Conservation (phyloP, 2,329 filamentous ascomycete species). For the Lecanicillium sp. region DNA sequence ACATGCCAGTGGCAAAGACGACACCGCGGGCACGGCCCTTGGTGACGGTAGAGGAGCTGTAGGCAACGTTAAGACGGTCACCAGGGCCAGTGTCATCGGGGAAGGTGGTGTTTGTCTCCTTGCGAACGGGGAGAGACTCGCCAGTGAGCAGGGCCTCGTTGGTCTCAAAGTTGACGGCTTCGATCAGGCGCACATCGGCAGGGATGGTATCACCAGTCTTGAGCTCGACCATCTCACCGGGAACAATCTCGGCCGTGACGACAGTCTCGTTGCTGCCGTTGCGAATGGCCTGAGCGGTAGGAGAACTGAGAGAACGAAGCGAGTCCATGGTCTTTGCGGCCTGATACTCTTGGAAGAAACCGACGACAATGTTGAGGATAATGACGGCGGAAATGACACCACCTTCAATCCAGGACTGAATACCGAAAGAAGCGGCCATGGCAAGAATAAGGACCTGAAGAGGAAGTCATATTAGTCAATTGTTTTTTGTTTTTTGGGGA, state of each 20-base stretch:
- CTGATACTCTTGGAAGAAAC: conserved; percentile 35
- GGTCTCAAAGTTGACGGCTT: conserved; percentile 58
- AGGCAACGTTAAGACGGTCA: conserved; percentile 54
- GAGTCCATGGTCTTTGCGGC: conserved; percentile 43
- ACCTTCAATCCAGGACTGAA: conserved; percentile 51
- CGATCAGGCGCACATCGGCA: conserved; percentile 47
- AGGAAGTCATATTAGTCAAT: background rate
- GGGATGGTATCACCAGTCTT: conserved; percentile 53
- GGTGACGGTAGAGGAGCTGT: conserved; percentile 54
- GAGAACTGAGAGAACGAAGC: conserved; percentile 32
- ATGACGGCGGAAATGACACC: conserved; percentile 51
- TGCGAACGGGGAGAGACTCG: conserved; percentile 52
- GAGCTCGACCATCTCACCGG: conserved; percentile 47
- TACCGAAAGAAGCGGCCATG: conserved; percentile 50
- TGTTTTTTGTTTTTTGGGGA: too few species aligned
- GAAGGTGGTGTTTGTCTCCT: conserved; percentile 38
- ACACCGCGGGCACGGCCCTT: conserved; percentile 52
- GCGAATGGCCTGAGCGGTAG: conserved; percentile 34
- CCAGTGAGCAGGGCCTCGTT: conserved; percentile 59
- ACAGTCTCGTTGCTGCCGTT: conserved; percentile 29
- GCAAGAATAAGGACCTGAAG: conserved; percentile 42
- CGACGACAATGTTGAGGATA: conserved; percentile 48
- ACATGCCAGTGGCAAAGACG: conserved; percentile 52
- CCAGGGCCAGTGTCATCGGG: conserved; percentile 36
- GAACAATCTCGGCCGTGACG: conserved; percentile 37